Base-by-base conservation (phyloP, 2,329 filamentous ascomycete genomes). In the Lecanicillium sp. region DNA sequence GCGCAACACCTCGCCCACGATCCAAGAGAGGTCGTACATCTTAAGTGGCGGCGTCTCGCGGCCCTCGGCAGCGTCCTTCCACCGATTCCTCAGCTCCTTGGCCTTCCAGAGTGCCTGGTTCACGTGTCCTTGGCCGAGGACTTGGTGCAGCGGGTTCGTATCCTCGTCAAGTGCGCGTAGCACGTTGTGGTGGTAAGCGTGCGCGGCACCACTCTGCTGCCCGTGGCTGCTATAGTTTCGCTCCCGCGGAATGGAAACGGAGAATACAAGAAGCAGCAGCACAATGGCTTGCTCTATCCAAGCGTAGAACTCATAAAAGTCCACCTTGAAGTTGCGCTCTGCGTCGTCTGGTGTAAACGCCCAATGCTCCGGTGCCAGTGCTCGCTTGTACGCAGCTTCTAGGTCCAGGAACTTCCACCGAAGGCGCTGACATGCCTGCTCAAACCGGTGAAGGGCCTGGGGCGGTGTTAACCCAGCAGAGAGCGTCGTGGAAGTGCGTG, bases 271-370 rank as follows among this genome's bases (percentile, higher is more conserved):
- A n/a, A 86, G 73, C 1, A 86, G 67, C 39, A 83, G 77, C 2
- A 86, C 81, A 7, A 88, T 70, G 0, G 83, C 83, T 24, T 85
- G 78, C 65, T 89, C 85, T 6, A 88, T 75, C 29, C 86, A 73
- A 44, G 80, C 79, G 66, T 88, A 88, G 62, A 84, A 88, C 58
- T 89, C 85, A 64, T 86, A 82, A 53, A 88, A 89, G 58, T 88
- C 85, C 7, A 88, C 73, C 62, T 88, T 87, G 69, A 88, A 88
- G 73, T 87, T 87, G 14, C 78, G 72, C 62, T 84, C 79, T 0
- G 76, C 76, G 53, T 78, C 73, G 5, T 62, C 60, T 17, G 59
- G 56, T 0, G 63, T 56, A 37, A 71, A 67, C 33, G 59, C 64
- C 27, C 56, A 61, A 1, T 60, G 58, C 2, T 60, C 49, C 5